Evolutionary conservation across 257 asterid species (phyloP).

Genomic region (Perilla frutescens): DNA sequence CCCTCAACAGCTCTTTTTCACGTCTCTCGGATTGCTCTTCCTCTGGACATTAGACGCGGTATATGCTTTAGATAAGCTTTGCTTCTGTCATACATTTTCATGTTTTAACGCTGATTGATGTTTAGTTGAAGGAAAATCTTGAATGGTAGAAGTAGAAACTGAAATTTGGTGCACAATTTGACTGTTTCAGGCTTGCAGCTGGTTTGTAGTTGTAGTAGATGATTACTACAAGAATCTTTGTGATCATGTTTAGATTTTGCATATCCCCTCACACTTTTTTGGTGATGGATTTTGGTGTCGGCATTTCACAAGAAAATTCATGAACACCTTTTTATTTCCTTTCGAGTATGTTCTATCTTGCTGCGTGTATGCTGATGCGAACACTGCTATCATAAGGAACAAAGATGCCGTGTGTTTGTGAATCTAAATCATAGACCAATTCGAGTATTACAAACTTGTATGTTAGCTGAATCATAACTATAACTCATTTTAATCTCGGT

Average conservation of each 20-base stretch:
- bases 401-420: background rate
- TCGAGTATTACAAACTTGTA: background rate
- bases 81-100: background rate
- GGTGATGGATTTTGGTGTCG: too few relatives aligned
- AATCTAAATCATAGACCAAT: background rate
- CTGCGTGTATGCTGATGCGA: background rate
- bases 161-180: background rate
- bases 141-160: background rate
- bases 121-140: background rate
- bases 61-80: conserved; percentile 42
- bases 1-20: conserved; percentile 63
- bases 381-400: background rate
- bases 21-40: conserved; percentile 73
- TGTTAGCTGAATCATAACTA: background rate
- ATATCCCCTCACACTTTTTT: background rate
- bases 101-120: background rate
- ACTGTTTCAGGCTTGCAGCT: too few relatives aligned
- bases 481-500: conserved; percentile 8
- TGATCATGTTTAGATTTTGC: too few relatives aligned
- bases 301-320: too few relatives aligned
- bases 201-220: too few relatives aligned
- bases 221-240: background rate
- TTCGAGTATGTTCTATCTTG: too few relatives aligned
- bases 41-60: conserved; percentile 90
- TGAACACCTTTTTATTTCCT: too few relatives aligned